Evolutionary conservation across 768 basidiomycete species (phyloP).

Genomic region (Tulasnella sp.): DNA sequence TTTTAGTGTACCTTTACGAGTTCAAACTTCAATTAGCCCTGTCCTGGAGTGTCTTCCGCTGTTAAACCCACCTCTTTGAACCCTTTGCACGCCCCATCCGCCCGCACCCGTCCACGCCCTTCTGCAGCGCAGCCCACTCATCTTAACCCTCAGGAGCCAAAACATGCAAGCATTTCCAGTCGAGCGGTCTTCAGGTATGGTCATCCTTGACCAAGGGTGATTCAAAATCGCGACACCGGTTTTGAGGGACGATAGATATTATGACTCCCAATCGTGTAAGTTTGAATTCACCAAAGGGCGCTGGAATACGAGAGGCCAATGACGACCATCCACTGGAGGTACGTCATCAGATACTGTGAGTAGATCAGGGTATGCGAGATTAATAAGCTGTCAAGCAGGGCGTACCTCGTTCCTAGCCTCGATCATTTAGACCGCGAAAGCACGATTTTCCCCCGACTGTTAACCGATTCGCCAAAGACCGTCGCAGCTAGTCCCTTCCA

Average conservation of each 20-base stretch:
- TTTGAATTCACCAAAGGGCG: no score
- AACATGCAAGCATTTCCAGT: conserved; percentile 54
- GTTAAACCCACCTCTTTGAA: conserved; percentile 13
- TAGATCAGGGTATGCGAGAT: no score
- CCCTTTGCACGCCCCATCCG: conserved; percentile 18
- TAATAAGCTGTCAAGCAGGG: no score
- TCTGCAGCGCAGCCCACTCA: conserved; percentile 21
- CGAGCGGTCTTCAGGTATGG: conserved; percentile 66
- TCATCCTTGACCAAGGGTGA: conserved; percentile 45
- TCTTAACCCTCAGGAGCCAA: conserved; percentile 24
- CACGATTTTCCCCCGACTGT: no score
- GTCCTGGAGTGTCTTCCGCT: neutral
- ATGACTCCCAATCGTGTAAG: no score
- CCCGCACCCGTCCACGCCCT: conserved; percentile 15
- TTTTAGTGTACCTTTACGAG: conserved; percentile 14
- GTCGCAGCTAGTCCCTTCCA: no score
- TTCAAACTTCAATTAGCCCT: neutral
- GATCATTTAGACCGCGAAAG: no score
- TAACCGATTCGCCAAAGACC: no score
- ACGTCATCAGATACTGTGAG: no score
- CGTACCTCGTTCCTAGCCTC: no score
- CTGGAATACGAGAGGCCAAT: no score
- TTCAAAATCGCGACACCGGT: conserved; percentile 22
- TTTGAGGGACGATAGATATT: conserved; percentile 3
- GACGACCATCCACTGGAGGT: no score